These are phyloP conservation scores for Chrysopogon serrulatus DNA, from an alignment of 176 grass and related monocot genomes.

Conservation along the genomic window DNA sequence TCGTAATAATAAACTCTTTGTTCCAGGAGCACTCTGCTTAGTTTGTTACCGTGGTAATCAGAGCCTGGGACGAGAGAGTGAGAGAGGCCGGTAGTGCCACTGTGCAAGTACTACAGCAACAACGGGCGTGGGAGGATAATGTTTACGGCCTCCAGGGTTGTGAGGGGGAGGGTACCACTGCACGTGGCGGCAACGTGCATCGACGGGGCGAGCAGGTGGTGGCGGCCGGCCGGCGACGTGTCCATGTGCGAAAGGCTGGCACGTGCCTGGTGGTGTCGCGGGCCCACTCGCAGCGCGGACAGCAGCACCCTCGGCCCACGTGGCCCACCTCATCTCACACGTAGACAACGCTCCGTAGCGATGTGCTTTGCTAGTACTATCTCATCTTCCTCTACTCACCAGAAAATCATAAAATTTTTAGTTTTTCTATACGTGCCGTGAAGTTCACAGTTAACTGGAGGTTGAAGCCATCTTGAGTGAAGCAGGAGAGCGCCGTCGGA, in stretches of 20 bases:
- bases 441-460: too few relatives aligned
- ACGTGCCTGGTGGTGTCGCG: conserved; percentile 18
- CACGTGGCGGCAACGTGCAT: conserved; percentile 46
- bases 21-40: not conserved
- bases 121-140: not conserved
- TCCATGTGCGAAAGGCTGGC: conserved; percentile 30
- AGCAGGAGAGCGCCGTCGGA: too few relatives aligned
- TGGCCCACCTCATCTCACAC: not conserved
- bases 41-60: not conserved
- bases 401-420: not conserved
- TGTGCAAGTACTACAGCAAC: not conserved
- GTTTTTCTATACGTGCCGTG: too few relatives aligned
- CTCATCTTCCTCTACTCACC: not conserved
- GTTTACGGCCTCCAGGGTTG: not conserved
- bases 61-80: not conserved
- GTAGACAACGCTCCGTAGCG: too few relatives aligned
- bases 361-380: not conserved
- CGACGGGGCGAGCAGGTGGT: not conserved
- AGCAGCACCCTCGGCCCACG: too few relatives aligned
- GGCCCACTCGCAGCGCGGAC: not conserved
- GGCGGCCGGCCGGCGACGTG: not conserved
- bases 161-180: not conserved
- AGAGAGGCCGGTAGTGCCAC: not conserved
- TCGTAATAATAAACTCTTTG: not conserved
- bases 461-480: too few relatives aligned